These are phyloP conservation scores for Gossypium turneri DNA, from an alignment of 345 rosid genomes.

Conservation along the genomic window DNA sequence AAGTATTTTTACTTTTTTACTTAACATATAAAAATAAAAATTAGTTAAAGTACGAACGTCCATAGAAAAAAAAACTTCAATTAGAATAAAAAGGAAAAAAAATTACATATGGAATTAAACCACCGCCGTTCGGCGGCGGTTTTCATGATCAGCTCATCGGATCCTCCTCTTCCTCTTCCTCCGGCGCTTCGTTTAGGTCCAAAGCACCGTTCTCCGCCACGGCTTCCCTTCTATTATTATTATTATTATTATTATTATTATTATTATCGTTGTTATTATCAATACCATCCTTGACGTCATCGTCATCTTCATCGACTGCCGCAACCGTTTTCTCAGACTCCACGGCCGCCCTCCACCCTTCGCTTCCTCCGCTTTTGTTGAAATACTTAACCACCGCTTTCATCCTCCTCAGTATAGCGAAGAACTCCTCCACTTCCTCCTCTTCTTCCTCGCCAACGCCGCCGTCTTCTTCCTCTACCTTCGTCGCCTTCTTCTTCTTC, in stretches of 20 bases:
- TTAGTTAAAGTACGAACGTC: neutral
- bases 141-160: neutral
- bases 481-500: neutral
- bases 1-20: too few relatives aligned
- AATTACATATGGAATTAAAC: neutral
- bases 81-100: neutral
- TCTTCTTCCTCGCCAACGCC: neutral
- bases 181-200: constrained; percentile 9
- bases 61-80: neutral
- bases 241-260: neutral
- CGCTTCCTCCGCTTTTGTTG: neutral
- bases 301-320: neutral
- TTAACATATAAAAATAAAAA: neutral
- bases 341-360: constrained; percentile 9
- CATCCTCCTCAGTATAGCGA: constrained; percentile 8
- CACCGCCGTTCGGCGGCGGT: too few relatives aligned
- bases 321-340: neutral
- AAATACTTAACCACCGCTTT: neutral
- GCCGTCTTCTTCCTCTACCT: neutral
- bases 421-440: constrained; percentile 14
- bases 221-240: neutral
- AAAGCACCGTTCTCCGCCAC: neutral
- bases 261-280: neutral
- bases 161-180: neutral
- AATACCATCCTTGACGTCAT: neutral